Evolutionary conservation across 305 asterid species (phyloP), one percentile per base, ranked within the genome.

Genomic region (Fraxinus sp.): DNA sequence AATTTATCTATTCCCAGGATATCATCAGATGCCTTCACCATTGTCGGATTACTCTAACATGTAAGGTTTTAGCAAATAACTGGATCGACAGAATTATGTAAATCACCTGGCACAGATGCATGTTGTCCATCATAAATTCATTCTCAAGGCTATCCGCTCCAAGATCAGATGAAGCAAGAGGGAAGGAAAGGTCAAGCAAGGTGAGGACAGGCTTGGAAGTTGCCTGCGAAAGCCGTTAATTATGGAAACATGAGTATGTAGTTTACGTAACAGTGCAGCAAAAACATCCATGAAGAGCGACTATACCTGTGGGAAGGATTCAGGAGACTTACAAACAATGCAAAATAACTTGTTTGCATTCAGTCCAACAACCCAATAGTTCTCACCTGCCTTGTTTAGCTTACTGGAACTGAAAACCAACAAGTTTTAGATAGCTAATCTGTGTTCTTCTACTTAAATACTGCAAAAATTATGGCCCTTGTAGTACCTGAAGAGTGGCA

Each of bases 71-170:
- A 55, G 74, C 80, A 82, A 82, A 86, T 30, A 57, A 77, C 81
- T 78, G 20, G 82, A 62, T 74, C n/a, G 74, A 36, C 59, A 62
- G 44, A 80, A 74, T 18, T 22, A 20, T 78, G 84, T 85, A 66
- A 80, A 88, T 80, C 88, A 88, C 99, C 97, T 86, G 82, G 80
- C 80, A 87, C 80, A 94, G 94, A 87, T 91, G 95, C 94, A 92
- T 92, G 89, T 90, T 94, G 86, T 70, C 85, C 88, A 92, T 85
- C 83, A 97, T 90, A 82, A 94, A 92, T 85, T 97, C 99, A 83
- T 97, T 97, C 90, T 97, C 99, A 6, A 94, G 96, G 87, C 68
- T 89, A 81, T 94, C 99, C 33, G 98, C 98, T 78, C 98, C 98
- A 30, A 97, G 97, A 85, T 97, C 98, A 80, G 99, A 97, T 71